phyloP scores from a whole-genome alignment of 176 grass and related monocot species.

The Rhipidocladum racemiflorum region DNA sequence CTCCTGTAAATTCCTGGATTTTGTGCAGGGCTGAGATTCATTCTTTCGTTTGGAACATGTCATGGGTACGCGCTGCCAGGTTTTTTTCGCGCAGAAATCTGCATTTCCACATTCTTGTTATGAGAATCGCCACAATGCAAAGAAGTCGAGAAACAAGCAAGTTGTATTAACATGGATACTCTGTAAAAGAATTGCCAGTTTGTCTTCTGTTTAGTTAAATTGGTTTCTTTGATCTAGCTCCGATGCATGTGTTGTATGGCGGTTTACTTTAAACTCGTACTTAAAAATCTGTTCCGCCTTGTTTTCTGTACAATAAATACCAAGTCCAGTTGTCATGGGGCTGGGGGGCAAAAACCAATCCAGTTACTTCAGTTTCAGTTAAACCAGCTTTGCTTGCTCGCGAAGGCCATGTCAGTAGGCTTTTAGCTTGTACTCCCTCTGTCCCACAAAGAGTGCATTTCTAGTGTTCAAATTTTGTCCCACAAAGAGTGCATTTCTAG shows the following conservation, averaged over 20 bases:
- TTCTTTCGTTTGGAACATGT: constrained; percentile 21
- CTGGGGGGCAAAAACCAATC: no score
- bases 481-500: no score
- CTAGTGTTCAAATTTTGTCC: no score
- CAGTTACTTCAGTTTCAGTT: neutral
- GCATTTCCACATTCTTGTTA: neutral
- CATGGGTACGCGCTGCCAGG: constrained; percentile 19
- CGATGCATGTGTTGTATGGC: neutral
- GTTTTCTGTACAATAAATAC: neutral
- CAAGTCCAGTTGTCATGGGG: no score
- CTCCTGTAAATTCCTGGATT: constrained; percentile 34
- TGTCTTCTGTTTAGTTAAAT: neutral
- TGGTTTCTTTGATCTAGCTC: neutral
- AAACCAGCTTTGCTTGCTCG: neutral
- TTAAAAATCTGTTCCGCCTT: neutral
- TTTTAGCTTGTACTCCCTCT: no score
- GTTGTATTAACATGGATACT: neutral
- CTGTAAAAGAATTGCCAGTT: neutral
- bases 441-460: no score
- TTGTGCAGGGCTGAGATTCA: neutral
- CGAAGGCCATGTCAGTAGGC: no score
- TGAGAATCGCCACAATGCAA: constrained; percentile 23
- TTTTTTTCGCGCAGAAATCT: constrained; percentile 35
- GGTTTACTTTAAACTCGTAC: neutral
- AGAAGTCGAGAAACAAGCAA: neutral